Evolutionary conservation across 2,329 filamentous ascomycete species (phyloP), one percentile per base, ranked within the genome.

Genomic region (Cryphonectria naterciae): DNA sequence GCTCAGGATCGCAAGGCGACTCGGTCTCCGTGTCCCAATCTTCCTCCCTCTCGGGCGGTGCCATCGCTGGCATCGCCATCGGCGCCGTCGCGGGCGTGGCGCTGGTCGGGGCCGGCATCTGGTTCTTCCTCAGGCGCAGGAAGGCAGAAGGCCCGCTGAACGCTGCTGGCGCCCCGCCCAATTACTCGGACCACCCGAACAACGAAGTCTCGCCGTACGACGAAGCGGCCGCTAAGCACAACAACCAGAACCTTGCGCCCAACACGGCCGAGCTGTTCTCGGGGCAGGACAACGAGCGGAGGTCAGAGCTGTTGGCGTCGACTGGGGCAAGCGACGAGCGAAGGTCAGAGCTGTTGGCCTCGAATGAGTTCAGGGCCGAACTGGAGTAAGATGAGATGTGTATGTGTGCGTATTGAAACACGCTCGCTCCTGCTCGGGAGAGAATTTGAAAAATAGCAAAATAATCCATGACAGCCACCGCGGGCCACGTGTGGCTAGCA

Each of bases 31-130:
- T 2, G 7, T 0, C 60, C 35, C 4, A 25, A 2, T 46, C 5
- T 25, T 13, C 22, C 35, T 54, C 41, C 13, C 58, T 41, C 52
- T 66, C n/a, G 13, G 39, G 46, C 5, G 79, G 78, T 4, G 76
- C 76, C 25, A 80, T 81, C n/a, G 73, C 67, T 4, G 75, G 75
- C 52, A 73, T 71, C 15, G 74, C 74, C 5, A 46, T 75, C 8
- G 75, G 73, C 10, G 73, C 74, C 5, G 65, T 74, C 4, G 73
- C 68, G 2, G 70, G 63, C 15, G 35, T 68, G 13, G 64, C 65
- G 17, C 35, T 73, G 19, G 74, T 79, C 49, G 68, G 71, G 4
- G 75, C 74, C 6, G 75, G 72, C 17, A 67, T 78, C 11, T 73
- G 76, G 4, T 76, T 79, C 62, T 71, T 75, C 32, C 32, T 79